Evolutionary conservation across 768 basidiomycete genomes (phyloP).

Genomic region (Leucogyrophana mollusca): DNA sequence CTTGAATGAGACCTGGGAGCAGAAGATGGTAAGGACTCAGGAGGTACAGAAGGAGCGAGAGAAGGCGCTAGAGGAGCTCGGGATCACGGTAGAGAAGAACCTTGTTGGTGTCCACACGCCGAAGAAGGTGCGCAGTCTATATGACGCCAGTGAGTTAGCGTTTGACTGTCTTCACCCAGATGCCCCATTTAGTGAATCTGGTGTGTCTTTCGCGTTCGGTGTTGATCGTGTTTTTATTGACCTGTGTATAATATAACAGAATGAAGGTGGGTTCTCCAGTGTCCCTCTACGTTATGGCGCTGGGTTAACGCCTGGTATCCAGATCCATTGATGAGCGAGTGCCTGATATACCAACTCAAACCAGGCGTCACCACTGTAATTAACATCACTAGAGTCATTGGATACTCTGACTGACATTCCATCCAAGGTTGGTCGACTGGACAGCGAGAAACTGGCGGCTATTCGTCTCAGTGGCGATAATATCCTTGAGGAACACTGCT

Average conservation of each 20-base stretch:
- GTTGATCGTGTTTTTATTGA: slow-evolving; percentile 11
- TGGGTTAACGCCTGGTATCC: no score
- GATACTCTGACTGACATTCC: slow-evolving; percentile 12
- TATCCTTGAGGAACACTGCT: slow-evolving; percentile 90
- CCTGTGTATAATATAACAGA: slow-evolving; percentile 37
- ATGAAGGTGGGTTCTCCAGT: slow-evolving; percentile 55
- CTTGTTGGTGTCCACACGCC: slow-evolving; percentile 96
- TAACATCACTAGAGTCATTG: slow-evolving; percentile 2
- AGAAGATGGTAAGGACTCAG: slow-evolving; percentile 88
- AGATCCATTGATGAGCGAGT: slow-evolving; percentile 98
- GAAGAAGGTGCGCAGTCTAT: slow-evolving; percentile 65
- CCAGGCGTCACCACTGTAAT: slow-evolving; percentile 75
- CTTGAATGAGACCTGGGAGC: slow-evolving; percentile 94
- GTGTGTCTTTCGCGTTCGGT: slow-evolving; percentile 39
- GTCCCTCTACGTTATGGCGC: no score
- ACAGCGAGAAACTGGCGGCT: slow-evolving; percentile 77
- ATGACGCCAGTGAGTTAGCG: slow-evolving; percentile 5
- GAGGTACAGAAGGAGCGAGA: slow-evolving; percentile 97
- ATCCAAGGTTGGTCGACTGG: slow-evolving; percentile 78
- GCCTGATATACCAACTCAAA: slow-evolving; percentile 90
- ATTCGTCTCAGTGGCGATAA: slow-evolving; percentile 92
- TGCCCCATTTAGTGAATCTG: slow-evolving; percentile 92
- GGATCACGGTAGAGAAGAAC: slow-evolving; percentile 97
- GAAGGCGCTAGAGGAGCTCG: slow-evolving; percentile 95
- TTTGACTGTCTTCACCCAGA: slow-evolving; percentile 43